These are phyloP conservation scores for Wickerhamomyces ciferrii DNA, from an alignment of 805 yeast species.

Conservation along the genomic window DNA sequence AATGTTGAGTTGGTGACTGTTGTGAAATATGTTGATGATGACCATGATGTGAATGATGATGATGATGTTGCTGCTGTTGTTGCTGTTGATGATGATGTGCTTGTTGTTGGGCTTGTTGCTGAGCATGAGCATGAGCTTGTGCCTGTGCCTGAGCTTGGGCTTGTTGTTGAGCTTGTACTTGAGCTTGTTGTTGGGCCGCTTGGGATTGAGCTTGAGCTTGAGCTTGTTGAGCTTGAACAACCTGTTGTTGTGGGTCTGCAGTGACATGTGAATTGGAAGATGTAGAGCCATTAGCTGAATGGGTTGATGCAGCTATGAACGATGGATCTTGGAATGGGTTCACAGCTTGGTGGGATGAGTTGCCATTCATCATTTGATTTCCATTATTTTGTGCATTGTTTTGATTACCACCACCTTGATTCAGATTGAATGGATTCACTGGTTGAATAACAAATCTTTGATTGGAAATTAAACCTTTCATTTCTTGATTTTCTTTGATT, in stretches of 20 bases:
- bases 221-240: slow-evolving; percentile 3
- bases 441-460: slow-evolving; percentile 21
- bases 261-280: background rate
- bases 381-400: background rate
- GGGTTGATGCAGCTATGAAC: background rate
- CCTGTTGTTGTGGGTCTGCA: background rate
- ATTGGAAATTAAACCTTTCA: slow-evolving; percentile 14
- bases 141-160: slow-evolving; percentile 1
- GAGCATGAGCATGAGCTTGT: slow-evolving; percentile 4
- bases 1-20: background rate
- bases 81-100: slow-evolving; percentile 5
- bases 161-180: slow-evolving; percentile 4
- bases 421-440: slow-evolving; percentile 6
- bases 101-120: background rate
- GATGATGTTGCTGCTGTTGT: slow-evolving; percentile 6
- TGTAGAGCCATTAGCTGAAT: background rate
- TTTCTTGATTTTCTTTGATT: slow-evolving; percentile 22
- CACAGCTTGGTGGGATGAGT: background rate
- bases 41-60: too few relatives aligned
- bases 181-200: slow-evolving; percentile 6
- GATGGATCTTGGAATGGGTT: background rate
- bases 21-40: slow-evolving; percentile 7
- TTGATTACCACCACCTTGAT: slow-evolving; percentile 1
- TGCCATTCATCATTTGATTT: background rate
- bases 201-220: slow-evolving; percentile 10